Conservation (phyloP, 2,329 filamentous ascomycete genomes). For the Xylaria sp. region DNA sequence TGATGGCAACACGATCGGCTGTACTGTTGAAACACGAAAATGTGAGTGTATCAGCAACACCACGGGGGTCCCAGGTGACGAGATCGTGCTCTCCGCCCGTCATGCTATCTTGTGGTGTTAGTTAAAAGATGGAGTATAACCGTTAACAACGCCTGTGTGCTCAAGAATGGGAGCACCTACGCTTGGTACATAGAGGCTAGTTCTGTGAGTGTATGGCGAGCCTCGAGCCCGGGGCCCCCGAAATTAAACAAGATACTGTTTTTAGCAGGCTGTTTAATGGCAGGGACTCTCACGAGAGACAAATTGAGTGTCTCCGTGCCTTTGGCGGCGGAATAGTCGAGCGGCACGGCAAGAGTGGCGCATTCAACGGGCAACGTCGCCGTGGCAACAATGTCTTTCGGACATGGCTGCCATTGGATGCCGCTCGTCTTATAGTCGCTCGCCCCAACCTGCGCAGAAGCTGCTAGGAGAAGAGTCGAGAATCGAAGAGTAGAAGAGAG, state of each 20-base stretch:
- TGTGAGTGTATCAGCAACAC: conserved; percentile 18
- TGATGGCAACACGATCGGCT: conserved; percentile 1
- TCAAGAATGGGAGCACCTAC: conserved; percentile 13
- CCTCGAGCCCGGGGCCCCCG: conserved; percentile 33
- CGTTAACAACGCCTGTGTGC: too few species aligned
- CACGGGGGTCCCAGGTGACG: conserved; percentile 29
- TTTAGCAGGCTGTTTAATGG: conserved; percentile 28
- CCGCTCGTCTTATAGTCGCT: conserved; percentile 3
- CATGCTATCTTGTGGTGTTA: conserved; percentile 15
- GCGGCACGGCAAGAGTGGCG: conserved; percentile 35
- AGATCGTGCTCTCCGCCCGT: conserved; percentile 28
- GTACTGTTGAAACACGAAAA: conserved; percentile 20
- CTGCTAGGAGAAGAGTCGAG: conserved; percentile 1
- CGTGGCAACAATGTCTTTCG: conserved; percentile 16
- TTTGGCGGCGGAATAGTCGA: conserved; percentile 35
- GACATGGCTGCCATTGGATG: conserved; percentile 25
- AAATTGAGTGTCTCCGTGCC: conserved; percentile 29
- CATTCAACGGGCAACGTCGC: conserved; percentile 30
- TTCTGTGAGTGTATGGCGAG: conserved; percentile 5
- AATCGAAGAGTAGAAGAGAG: neutral
- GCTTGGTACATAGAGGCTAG: conserved; percentile 17
- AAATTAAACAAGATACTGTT: conserved; percentile 39
- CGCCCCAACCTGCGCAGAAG: neutral
- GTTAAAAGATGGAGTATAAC: neutral
- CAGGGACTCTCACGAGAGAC: conserved; percentile 32